Percentiles rank a stretch among this genome's conserved stretches.
These are phyloP conservation scores for Stylonectria norvegica DNA, from an alignment of 2,329 filamentous ascomycete species.

Conservation along the genomic window DNA sequence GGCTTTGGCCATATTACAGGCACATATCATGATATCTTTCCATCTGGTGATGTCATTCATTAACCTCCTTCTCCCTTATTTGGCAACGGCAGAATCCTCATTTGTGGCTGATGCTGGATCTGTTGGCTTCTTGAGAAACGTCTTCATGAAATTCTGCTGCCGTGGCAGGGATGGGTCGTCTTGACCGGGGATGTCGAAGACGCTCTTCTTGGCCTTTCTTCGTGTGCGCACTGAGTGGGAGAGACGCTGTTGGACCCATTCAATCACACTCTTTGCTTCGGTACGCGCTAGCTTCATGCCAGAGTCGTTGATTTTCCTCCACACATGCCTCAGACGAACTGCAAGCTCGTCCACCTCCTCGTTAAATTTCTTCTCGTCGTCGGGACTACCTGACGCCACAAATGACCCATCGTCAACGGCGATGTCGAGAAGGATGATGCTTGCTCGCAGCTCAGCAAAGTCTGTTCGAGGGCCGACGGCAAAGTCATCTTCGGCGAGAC, in stretches of 20 bases:
- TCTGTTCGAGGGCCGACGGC: slow-evolving; percentile 55
- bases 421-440: slow-evolving; percentile 67
- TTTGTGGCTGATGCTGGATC: background rate
- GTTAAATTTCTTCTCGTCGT: slow-evolving; percentile 58
- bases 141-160: slow-evolving; percentile 50
- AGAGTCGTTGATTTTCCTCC: slow-evolving; percentile 65
- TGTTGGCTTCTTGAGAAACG: slow-evolving; percentile 37
- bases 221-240: slow-evolving; percentile 67
- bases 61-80: background rate
- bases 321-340: slow-evolving; percentile 53
- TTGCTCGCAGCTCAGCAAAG: slow-evolving; percentile 64
- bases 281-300: slow-evolving; percentile 70
- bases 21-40: slow-evolving; percentile 17
- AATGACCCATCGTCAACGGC: slow-evolving; percentile 62
- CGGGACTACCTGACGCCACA: slow-evolving; percentile 23
- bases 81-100: background rate
- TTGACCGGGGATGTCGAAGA: slow-evolving; percentile 41
- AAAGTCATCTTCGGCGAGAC: slow-evolving; percentile 49
- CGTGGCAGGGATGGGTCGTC: slow-evolving; percentile 40
- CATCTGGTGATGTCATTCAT: background rate
- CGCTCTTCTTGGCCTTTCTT: slow-evolving; percentile 49
- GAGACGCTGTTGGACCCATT: slow-evolving; percentile 71
- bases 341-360: slow-evolving; percentile 65
- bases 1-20: slow-evolving; percentile 24
- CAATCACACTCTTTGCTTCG: slow-evolving; percentile 72